Evolutionary conservation across 2,329 filamentous ascomycete genomes (phyloP).

Genomic region (Penicillium sp.): DNA sequence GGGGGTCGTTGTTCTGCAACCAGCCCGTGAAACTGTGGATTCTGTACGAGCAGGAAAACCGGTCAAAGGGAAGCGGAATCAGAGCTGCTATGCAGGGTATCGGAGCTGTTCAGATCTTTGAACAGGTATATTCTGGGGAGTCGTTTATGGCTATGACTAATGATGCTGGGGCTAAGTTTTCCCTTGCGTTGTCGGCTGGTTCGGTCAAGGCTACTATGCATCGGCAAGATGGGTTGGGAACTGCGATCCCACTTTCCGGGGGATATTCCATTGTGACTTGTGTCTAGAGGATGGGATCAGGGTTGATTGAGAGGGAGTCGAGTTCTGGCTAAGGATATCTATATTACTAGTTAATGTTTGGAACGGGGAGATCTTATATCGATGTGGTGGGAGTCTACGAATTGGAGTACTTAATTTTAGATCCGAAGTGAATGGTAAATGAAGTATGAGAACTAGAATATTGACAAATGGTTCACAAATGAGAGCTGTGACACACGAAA

Average conservation of each 20-base stretch:
- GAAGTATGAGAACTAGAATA: not conserved
- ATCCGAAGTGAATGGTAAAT: not conserved
- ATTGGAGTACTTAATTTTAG: not conserved
- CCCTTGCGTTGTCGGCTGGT: not conserved
- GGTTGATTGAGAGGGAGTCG: not conserved
- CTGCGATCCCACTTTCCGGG: not conserved
- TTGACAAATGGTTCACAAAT: not conserved
- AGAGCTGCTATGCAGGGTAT: not conserved
- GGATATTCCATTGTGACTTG: not conserved
- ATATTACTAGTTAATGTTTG: not conserved
- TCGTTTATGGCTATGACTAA: not conserved
- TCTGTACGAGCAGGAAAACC: not conserved
- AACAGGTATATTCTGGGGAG: not conserved
- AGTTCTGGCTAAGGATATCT: not conserved
- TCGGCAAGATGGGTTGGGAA: not conserved
- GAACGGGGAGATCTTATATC: not conserved
- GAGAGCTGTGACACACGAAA: not conserved
- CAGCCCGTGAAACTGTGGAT: not conserved
- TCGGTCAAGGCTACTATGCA: not conserved
- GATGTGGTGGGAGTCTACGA: not conserved
- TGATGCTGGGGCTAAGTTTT: constrained; percentile 1
- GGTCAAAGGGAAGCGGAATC: not conserved
- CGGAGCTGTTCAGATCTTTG: not conserved
- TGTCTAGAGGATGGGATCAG: not conserved
- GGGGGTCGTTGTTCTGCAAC: not conserved